Evolutionary conservation across 2,329 filamentous ascomycete genomes (phyloP), one percentile per base, ranked within the genome.

Genomic region (Alternaria ethzedia): DNA sequence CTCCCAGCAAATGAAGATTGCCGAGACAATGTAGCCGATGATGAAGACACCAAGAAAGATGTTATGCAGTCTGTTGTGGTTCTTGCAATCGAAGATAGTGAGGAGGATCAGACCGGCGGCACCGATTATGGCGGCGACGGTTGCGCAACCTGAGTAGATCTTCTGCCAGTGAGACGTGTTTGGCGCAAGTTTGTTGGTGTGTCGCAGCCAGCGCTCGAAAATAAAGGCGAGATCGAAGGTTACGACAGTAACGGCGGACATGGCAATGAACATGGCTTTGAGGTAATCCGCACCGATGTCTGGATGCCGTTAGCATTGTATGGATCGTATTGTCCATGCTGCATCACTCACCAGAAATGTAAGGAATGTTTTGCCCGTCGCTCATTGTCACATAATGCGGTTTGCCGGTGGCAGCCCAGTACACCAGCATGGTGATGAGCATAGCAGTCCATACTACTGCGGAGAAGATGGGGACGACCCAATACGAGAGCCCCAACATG

Each of bases 1-100:
- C 79, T 97, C 94, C 83, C 88, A 89, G 83, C 94, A 97, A 69
- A 95, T 91, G 80, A 94, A 95, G 70, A 97, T 86, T 59, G 95
- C 94, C 5, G 90, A 93, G 58, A 97, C 77, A 57, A 97, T 83
- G 79, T 97, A 98, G 32, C 93, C 96, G 13, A 80, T 89, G 54
- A 97, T 93, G 79, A 99, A 99, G 55, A 97, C 80, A 1, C 87
- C 81, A 36, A 99, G 82, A 81, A 97, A 97, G 3, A 88, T 83
- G 73, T 93, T 85, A 78, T 99, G 96, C 61, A 91, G 77, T 2
- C 70, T 80, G 2, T 85, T 84, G 77, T 97, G 88, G 59, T 84
- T 82, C n/a, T 86, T 80, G 0, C 93, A 96, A 79, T 98, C 93
- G 79, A 96, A 97, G 70, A 97, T 89, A 67, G 90, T 90, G 44